phyloP scores from a whole-genome alignment of 139 green algal species.

The Closterium sp. region DNA sequence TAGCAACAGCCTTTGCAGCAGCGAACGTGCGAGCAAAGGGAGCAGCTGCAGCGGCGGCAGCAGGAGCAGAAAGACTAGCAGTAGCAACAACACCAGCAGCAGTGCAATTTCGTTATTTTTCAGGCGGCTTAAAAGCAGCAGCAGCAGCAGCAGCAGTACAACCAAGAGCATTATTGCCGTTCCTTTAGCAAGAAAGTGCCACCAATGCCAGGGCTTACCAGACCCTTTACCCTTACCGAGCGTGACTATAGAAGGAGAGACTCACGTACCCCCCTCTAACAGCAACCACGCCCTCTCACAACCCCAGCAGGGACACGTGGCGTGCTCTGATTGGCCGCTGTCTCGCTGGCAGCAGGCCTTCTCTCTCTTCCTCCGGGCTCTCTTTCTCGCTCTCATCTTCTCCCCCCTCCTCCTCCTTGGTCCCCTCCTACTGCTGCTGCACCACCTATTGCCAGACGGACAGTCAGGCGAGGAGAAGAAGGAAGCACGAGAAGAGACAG shows the following conservation, averaged over 20 bases:
- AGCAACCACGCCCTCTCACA: background rate
- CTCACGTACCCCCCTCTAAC: too few relatives aligned
- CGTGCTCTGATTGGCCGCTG: background rate
- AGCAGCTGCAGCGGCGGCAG: background rate
- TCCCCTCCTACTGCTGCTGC: background rate
- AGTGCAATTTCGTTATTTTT: too few relatives aligned
- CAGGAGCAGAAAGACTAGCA: background rate
- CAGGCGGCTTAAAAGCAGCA: background rate
- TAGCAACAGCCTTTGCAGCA: background rate
- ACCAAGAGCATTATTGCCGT: background rate
- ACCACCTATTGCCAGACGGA: background rate
- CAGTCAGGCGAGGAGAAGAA: background rate
- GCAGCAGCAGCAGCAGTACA: background rate
- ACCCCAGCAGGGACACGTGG: background rate
- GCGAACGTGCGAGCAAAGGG: too few relatives aligned
- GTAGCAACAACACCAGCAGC: too few relatives aligned
- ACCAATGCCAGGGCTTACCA: background rate
- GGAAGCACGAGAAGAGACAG: background rate
- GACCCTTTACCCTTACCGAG: background rate
- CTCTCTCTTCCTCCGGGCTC: conserved; percentile 30
- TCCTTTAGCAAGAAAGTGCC: background rate
- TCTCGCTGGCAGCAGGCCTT: background rate
- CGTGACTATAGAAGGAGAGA: background rate
- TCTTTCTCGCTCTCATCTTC: conserved; percentile 30
- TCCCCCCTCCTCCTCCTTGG: conserved; percentile 15